Conservation (phyloP, 306 rosid species). For the Fragaria ananassa region DNA sequence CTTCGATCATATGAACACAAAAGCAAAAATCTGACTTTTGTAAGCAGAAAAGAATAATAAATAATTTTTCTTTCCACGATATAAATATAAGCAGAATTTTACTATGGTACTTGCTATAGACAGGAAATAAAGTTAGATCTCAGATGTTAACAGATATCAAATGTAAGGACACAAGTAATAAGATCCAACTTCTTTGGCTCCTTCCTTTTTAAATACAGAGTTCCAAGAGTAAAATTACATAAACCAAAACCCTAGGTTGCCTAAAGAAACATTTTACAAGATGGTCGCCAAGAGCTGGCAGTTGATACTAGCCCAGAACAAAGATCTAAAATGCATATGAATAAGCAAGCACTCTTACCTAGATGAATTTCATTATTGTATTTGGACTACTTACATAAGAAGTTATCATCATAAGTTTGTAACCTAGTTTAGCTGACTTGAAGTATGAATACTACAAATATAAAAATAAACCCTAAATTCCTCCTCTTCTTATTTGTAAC, state of each 20-base stretch:
- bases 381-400: neutral
- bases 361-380: neutral
- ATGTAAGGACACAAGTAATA: neutral
- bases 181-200: neutral
- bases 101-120: neutral
- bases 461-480: neutral
- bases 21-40: conserved; percentile 15
- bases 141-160: neutral
- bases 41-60: neutral
- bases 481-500: neutral
- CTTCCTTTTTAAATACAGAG: neutral
- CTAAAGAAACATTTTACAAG: neutral
- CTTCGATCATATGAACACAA: conserved; percentile 22
- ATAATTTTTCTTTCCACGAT: neutral
- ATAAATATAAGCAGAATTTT: neutral
- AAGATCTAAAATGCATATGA: neutral
- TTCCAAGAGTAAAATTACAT: neutral
- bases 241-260: neutral
- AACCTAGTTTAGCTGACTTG: neutral
- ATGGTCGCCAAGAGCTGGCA: neutral
- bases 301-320: neutral
- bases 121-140: neutral
- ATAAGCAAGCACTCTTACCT: neutral
- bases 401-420: neutral
- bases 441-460: neutral